These are phyloP conservation scores for Talaromyces islandicus DNA, from an alignment of 2,329 filamentous ascomycete genomes.

Conservation along the genomic window DNA sequence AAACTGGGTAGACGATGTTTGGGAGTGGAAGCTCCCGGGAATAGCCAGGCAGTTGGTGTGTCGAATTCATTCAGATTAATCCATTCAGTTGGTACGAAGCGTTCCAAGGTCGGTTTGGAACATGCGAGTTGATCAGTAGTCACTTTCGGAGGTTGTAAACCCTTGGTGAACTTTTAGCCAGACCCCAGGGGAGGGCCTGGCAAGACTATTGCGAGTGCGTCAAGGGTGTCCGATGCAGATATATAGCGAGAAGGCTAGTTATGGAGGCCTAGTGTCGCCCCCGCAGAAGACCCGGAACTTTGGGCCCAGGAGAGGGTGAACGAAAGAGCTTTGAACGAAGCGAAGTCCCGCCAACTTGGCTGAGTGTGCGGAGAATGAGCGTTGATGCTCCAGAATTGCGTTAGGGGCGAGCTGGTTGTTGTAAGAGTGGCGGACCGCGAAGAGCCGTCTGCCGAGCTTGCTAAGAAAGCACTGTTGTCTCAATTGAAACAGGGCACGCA, in stretches of 20 bases:
- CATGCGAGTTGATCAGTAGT: slow-evolving; percentile 5
- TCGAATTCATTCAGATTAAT: slow-evolving; percentile 9
- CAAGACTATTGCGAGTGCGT: slow-evolving; percentile 33
- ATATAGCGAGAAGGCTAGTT: slow-evolving; percentile 55
- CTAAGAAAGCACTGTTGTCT: neutral
- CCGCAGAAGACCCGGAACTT: slow-evolving; percentile 90
- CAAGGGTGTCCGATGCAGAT: slow-evolving; percentile 14
- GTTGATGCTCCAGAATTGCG: slow-evolving; percentile 36
- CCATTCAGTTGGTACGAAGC: slow-evolving; percentile 12
- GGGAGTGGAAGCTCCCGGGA: slow-evolving; percentile 59
- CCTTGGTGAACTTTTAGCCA: slow-evolving; percentile 34
- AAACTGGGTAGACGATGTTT: slow-evolving; percentile 52
- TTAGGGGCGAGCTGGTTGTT: slow-evolving; percentile 2
- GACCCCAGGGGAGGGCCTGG: slow-evolving; percentile 39
- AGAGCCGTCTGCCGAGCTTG: neutral
- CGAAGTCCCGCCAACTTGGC: slow-evolving; percentile 92
- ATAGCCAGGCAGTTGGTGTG: slow-evolving; percentile 22
- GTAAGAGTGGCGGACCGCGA: neutral
- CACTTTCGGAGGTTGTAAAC: slow-evolving; percentile 22
- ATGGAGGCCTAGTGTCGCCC: slow-evolving; percentile 96
- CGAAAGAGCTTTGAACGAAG: slow-evolving; percentile 64
- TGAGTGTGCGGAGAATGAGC: slow-evolving; percentile 44
- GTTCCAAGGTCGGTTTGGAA: slow-evolving; percentile 7
- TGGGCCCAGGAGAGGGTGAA: slow-evolving; percentile 87
- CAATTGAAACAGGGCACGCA: neutral